These are phyloP conservation scores for Malassezia brasiliensis DNA, from an alignment of 1,284 basidiomycete genomes.

Conservation along the genomic window DNA sequence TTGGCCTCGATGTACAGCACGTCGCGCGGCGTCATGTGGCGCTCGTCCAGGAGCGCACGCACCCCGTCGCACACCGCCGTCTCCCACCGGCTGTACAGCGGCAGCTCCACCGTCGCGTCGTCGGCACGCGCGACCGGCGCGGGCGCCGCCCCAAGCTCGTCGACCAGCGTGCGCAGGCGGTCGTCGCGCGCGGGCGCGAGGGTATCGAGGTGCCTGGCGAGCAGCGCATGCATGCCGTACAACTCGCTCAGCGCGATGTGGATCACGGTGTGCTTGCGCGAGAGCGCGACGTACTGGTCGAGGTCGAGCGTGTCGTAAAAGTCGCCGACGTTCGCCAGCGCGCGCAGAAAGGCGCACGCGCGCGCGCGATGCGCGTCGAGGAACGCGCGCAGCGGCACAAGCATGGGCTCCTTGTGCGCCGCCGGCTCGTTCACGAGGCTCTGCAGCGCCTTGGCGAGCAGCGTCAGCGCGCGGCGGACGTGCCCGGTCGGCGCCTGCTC, in stretches of 20 bases:
- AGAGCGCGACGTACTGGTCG: conserved; percentile 99
- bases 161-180: conserved; percentile 86
- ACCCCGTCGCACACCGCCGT: conserved; percentile 96
- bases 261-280: conserved; percentile 95
- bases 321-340: conserved; percentile 93
- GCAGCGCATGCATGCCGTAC: conserved; percentile 91
- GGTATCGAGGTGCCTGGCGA: conserved; percentile 86
- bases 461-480: conserved; percentile 83
- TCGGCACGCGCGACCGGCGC: conserved; percentile 92
- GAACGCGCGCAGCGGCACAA: conserved; percentile 96
- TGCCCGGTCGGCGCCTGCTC: conserved; percentile 95
- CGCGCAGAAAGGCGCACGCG: conserved; percentile 94
- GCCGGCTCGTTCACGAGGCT: conserved; percentile 98
- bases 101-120: conserved; percentile 83
- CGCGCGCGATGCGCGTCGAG: conserved; percentile 95
- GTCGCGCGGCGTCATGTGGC: conserved; percentile 91
- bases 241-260: conserved; percentile 98
- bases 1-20: conserved; percentile 99
- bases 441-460: conserved; percentile 99
- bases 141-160: conserved; percentile 86
- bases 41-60: conserved; percentile 77
- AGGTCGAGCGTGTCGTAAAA: conserved; percentile 99
- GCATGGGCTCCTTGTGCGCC: conserved; percentile 94
- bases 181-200: conserved; percentile 94
- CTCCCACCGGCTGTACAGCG: conserved; percentile 95